These are phyloP conservation scores for Blastobotrys ciferrii DNA, from an alignment of 1,139 yeast species.

Conservation along the genomic window DNA sequence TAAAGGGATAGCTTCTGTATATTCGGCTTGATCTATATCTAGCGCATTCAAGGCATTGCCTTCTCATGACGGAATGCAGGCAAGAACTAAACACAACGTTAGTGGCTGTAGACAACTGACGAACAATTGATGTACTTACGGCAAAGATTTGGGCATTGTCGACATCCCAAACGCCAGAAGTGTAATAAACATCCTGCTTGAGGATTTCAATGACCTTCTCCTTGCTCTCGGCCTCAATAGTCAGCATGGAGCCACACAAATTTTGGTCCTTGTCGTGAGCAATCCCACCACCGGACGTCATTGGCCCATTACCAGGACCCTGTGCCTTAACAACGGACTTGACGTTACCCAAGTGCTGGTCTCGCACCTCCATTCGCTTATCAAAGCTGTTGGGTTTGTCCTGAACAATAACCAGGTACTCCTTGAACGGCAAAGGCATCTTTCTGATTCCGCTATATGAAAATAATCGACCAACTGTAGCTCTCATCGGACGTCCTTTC, in stretches of 20 bases:
- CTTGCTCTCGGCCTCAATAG: constrained; percentile 58
- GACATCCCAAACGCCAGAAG: constrained; percentile 74
- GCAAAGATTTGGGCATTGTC: constrained; percentile 62
- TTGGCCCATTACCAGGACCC: not conserved
- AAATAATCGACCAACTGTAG: not conserved
- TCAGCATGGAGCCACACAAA: constrained; percentile 60
- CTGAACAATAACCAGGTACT: constrained; percentile 52
- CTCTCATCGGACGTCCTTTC: not conserved
- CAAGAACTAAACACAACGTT: not conserved
- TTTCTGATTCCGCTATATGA: not conserved
- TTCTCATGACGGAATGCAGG: not conserved
- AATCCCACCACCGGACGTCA: constrained; percentile 46
- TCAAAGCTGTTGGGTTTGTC: constrained; percentile 69
- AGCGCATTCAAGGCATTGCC: too few species aligned
- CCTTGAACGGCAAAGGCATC: constrained; percentile 14
- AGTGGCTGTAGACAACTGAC: not conserved
- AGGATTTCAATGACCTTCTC: constrained; percentile 64
- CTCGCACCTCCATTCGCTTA: constrained; percentile 46
- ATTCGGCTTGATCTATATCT: too few species aligned
- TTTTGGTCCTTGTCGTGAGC: constrained; percentile 30
- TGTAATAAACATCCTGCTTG: constrained; percentile 60
- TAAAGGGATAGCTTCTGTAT: too few species aligned
- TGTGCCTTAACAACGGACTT: not conserved
- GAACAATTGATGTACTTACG: constrained; percentile 24
- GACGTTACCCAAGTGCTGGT: constrained; percentile 50